A percentile compares a stretch with the other conserved stretches of the same genome.
Evolutionary conservation across 768 basidiomycete species (phyloP).

Genomic region (Kwoniella dendrophila): DNA sequence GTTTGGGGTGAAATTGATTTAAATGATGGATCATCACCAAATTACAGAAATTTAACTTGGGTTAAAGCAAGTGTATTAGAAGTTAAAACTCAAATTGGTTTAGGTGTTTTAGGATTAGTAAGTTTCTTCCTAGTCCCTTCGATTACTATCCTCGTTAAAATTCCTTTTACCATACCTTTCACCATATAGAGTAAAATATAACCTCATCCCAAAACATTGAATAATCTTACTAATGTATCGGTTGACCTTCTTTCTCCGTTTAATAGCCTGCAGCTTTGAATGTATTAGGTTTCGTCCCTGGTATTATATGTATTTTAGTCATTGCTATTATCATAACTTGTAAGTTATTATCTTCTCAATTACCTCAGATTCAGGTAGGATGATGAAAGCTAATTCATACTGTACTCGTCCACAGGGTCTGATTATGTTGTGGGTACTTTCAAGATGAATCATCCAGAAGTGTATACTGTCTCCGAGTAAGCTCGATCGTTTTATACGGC

Average conservation of each 20-base stretch:
- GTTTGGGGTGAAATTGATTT: slow-evolving; percentile 32
- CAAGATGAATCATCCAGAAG: slow-evolving; percentile 47
- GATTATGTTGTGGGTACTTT: slow-evolving; percentile 41
- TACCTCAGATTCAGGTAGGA: too few relatives aligned
- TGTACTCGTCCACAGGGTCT: slow-evolving; percentile 22
- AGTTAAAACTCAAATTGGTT: slow-evolving; percentile 38
- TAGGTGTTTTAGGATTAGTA: slow-evolving; percentile 37
- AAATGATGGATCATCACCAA: slow-evolving; percentile 25
- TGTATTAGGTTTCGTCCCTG: slow-evolving; percentile 14
- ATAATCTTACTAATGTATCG: too few relatives aligned
- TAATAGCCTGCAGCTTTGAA: slow-evolving; percentile 14
- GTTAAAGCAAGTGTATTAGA: slow-evolving; percentile 33
- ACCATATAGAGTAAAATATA: too few relatives aligned
- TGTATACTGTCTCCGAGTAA: slow-evolving; percentile 33
- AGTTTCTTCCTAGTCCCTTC: too few relatives aligned
- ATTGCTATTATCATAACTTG: slow-evolving; percentile 38
- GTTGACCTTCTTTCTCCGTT: slow-evolving; percentile 21
- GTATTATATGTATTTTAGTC: slow-evolving; percentile 26
- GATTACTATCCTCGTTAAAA: too few relatives aligned
- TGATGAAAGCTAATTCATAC: not conserved
- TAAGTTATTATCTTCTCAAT: not conserved
- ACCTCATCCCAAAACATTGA: too few relatives aligned
- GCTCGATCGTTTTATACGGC: not conserved
- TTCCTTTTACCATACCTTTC: too few relatives aligned
- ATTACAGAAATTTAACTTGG: slow-evolving; percentile 31